Evolutionary conservation across 2,329 filamentous ascomycete genomes (phyloP).

Genomic region (Talaromyces sp.): DNA sequence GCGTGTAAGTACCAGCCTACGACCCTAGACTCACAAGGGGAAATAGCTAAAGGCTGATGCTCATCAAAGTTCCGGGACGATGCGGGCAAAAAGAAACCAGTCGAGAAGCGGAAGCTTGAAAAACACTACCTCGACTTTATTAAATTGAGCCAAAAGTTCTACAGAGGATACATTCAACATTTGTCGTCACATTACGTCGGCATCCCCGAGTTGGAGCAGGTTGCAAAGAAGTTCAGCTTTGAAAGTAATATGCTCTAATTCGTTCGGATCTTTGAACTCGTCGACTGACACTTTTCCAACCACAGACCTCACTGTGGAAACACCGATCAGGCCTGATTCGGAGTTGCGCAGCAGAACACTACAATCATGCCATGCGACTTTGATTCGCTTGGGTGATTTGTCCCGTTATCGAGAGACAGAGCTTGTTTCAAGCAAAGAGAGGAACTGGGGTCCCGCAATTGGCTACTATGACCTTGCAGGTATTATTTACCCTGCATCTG

Average conservation of each 20-base stretch:
- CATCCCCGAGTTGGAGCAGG: constrained; percentile 56
- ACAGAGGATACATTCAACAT: constrained; percentile 77
- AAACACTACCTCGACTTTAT: constrained; percentile 81
- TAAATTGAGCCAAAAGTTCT: constrained; percentile 83
- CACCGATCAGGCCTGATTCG: constrained; percentile 46
- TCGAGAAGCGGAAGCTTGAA: constrained; percentile 70
- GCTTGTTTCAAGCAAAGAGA: constrained; percentile 62
- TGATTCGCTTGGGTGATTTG: constrained; percentile 85
- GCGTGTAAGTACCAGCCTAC: constrained; percentile 40
- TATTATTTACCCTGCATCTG: constrained; percentile 72
- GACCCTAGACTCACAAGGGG: neutral
- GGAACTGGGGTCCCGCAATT: constrained; percentile 73
- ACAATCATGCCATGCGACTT: constrained; percentile 72
- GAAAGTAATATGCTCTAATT: constrained; percentile 37
- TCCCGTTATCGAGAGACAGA: constrained; percentile 78
- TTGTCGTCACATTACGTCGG: constrained; percentile 60
- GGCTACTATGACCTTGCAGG: constrained; percentile 81
- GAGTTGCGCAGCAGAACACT: constrained; percentile 60
- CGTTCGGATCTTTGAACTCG: constrained; percentile 4
- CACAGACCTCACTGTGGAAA: constrained; percentile 45
- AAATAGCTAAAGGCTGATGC: neutral
- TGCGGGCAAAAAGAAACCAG: constrained; percentile 51
- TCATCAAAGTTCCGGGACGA: constrained; percentile 47
- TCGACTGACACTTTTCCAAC: constrained; percentile 12
- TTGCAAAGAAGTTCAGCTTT: constrained; percentile 51